Base-by-base conservation (phyloP, 805 yeast species). In the Candida parachauliodes region DNA sequence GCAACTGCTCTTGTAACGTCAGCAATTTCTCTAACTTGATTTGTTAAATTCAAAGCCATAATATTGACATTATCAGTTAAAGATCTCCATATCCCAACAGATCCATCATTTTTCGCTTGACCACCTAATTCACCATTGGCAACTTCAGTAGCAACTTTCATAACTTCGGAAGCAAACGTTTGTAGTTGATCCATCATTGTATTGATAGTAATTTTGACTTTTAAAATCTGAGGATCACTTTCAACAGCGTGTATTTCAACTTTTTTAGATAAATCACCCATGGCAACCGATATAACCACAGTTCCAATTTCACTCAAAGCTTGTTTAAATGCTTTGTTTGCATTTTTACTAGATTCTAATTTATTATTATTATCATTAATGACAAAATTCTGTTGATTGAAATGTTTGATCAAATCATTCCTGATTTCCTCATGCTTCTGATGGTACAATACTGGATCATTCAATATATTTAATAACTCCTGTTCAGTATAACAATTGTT, bases 101-200 rank as follows among this genome's bases (percentile, higher is more conserved):
- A 78, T n/a, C 89, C 91, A 37, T 79, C 81, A 44, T 81, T 81
- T 45, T 81, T 83, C 28, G 91, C 94, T 54, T 84, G 93, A 26
- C 95, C 95, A 48, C 95, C 95, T 28, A 87, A 70, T 45, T 85
- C 85, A 48, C 96, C 96, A 50, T 85, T 84, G 21, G 95, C 91
- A 15, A 87, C 95, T 49, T 87, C 94, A 12, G 89, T 85, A 26
- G 95, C 93, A 18, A 87, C 85, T 42, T 86, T 79, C 25, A 88
- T 83, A 28, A 86, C 93, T 57, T 85, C 93, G 37, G 74, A 72
- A 21, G 93, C 88, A 58, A 84, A 85, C 9, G 85, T 76, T 55
- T 83, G 89, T 43, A 84, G 69, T 59, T 85, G 94, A 52, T 82
- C 88, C 86, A 86, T 83, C 95, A 87, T 87, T 16, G 85, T 77